Conservation (phyloP, 805 yeast genomes). For the Diddensiella transvaalensis region DNA sequence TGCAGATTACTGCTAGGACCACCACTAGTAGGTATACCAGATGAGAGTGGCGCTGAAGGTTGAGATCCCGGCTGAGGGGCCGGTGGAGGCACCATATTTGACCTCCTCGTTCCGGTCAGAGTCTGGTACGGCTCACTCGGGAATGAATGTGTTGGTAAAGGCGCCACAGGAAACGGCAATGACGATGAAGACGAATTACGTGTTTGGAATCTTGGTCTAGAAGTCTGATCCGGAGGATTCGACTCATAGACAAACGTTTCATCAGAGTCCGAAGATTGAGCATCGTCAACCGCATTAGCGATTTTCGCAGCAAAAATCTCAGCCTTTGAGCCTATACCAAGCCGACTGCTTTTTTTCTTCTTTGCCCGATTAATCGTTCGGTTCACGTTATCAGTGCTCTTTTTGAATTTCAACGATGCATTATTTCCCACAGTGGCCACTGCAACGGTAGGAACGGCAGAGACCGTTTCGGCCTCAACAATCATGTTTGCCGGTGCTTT, state of each 20-base stretch:
- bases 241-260: constrained; percentile 95
- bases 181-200: constrained; percentile 22
- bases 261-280: constrained; percentile 73
- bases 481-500: constrained; percentile 35
- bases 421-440: constrained; percentile 23
- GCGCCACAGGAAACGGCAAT: neutral
- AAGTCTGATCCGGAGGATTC: constrained; percentile 24
- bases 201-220: constrained; percentile 22
- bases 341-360: constrained; percentile 39
- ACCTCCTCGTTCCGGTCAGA: constrained; percentile 10
- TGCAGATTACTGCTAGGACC: neutral
- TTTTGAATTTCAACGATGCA: constrained; percentile 22
- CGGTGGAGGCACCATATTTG: constrained; percentile 2
- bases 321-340: constrained; percentile 56
- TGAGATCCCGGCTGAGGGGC: neutral
- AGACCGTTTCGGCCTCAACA: constrained; percentile 62
- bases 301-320: constrained; percentile 93
- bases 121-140: constrained; percentile 12
- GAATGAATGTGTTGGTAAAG: neutral
- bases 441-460: constrained; percentile 41
- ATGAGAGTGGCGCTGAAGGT: neutral
- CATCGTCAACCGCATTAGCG: constrained; percentile 92
- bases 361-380: constrained; percentile 25
- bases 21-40: neutral
- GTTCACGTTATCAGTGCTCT: constrained; percentile 30